These are phyloP conservation scores for Gloeostereum incarnatum DNA, from an alignment of 768 basidiomycete species.

Conservation along the genomic window DNA sequence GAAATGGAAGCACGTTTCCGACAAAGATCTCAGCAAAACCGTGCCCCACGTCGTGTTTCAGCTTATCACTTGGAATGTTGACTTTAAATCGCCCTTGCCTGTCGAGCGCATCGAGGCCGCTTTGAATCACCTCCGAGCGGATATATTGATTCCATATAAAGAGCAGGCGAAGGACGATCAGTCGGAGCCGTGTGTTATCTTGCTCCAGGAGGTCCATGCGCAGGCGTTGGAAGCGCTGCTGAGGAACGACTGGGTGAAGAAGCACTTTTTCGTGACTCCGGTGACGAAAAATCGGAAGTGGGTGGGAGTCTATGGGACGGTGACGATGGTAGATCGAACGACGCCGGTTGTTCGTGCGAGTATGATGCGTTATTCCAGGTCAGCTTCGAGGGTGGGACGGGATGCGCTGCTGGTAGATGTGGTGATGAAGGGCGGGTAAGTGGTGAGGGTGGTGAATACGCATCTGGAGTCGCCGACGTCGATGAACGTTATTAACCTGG, in stretches of 20 bases:
- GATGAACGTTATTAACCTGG: too few relatives aligned
- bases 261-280: slow-evolving; percentile 51
- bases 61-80: slow-evolving; percentile 69
- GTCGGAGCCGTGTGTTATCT: slow-evolving; percentile 50
- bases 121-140: slow-evolving; percentile 45
- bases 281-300: slow-evolving; percentile 43
- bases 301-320: slow-evolving; percentile 51
- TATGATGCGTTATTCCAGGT: slow-evolving; percentile 42
- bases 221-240: slow-evolving; percentile 38
- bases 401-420: slow-evolving; percentile 52
- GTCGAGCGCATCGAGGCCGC: slow-evolving; percentile 36
- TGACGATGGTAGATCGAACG: slow-evolving; percentile 56
- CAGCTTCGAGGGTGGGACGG: slow-evolving; percentile 40
- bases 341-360: slow-evolving; percentile 27
- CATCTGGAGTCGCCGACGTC: slow-evolving; percentile 67
- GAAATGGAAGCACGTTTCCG: slow-evolving; percentile 35
- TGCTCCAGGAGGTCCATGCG: slow-evolving; percentile 59
- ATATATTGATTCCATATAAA: too few relatives aligned
- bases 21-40: slow-evolving; percentile 2
- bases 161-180: slow-evolving; percentile 30
- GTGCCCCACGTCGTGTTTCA: slow-evolving; percentile 25
- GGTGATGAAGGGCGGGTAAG: slow-evolving; percentile 31
- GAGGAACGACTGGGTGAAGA: slow-evolving; percentile 52
- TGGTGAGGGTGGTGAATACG: slow-evolving; percentile 61
- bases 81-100: slow-evolving; percentile 28